These are phyloP conservation scores for Luvunga scandens DNA, from an alignment of 345 rosid species.

Conservation along the genomic window DNA sequence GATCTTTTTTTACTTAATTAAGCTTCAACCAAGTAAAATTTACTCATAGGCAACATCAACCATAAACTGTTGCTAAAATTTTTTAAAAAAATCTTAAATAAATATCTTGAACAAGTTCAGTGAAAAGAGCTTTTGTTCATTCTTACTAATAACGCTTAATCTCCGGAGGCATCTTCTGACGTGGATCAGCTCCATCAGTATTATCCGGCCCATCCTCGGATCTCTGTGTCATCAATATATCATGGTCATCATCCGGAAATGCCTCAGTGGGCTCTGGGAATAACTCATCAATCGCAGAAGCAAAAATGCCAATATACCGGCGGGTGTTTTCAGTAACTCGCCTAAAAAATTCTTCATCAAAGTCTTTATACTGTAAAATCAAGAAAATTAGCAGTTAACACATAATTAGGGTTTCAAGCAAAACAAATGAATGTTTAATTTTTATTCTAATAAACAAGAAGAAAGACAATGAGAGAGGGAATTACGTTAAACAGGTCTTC, in stretches of 20 bases:
- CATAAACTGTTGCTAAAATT: neutral
- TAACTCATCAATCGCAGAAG: constrained; percentile 72
- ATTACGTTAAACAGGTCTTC: constrained; percentile 76
- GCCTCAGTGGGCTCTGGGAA: constrained; percentile 90
- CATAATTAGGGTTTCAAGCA: constrained; percentile 13
- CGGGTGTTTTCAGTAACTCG: constrained; percentile 88
- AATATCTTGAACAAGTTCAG: neutral
- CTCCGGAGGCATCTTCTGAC: constrained; percentile 80
- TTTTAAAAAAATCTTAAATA: neutral
- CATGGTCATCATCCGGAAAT: constrained; percentile 84
- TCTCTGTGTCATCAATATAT: constrained; percentile 89
- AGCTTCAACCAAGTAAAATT: neutral
- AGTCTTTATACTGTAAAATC: constrained; percentile 55
- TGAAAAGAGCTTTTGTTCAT: neutral
- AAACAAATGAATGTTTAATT: too few species aligned
- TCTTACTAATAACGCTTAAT: constrained; percentile 89
- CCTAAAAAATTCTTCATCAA: constrained; percentile 61
- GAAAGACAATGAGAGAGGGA: neutral
- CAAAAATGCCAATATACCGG: constrained; percentile 73
- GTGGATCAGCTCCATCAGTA: constrained; percentile 63
- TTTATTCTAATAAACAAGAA: neutral
- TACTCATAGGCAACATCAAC: neutral
- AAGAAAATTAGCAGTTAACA: neutral
- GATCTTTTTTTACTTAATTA: neutral
- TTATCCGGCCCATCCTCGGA: constrained; percentile 61